A percentile compares a stretch with the other conserved stretches of the same genome.
These are phyloP conservation scores for Ophiostoma perfectum DNA, from an alignment of 2,329 filamentous ascomycete genomes.

Conservation along the genomic window DNA sequence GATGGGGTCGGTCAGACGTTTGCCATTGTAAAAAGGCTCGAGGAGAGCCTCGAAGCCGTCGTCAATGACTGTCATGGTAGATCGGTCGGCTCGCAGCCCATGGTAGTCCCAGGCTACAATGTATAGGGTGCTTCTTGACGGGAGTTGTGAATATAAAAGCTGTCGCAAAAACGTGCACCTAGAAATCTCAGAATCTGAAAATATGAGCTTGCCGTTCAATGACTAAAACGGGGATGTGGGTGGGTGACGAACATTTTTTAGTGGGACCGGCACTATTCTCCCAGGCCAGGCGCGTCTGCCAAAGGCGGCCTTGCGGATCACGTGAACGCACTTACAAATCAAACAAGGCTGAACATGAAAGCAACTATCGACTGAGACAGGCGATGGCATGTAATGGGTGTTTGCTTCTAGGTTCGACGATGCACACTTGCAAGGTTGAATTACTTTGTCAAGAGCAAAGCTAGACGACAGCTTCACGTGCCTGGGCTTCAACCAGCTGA, in stretches of 20 bases:
- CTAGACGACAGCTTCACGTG: too few species aligned
- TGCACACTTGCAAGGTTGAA: too few species aligned
- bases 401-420: too few species aligned
- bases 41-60: constrained; percentile 62
- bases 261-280: background rate
- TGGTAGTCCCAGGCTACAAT: constrained; percentile 16
- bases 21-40: constrained; percentile 63
- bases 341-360: too few species aligned
- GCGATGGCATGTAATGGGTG: too few species aligned
- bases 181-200: constrained; percentile 6
- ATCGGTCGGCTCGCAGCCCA: constrained; percentile 12
- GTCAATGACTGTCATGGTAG: constrained; percentile 49
- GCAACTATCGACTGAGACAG: too few species aligned
- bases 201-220: constrained; percentile 4
- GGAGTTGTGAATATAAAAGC: background rate
- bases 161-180: constrained; percentile 4
- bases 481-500: too few species aligned
- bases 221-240: background rate
- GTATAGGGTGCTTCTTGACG: background rate
- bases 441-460: too few species aligned
- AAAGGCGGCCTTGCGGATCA: background rate
- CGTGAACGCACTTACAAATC: background rate
- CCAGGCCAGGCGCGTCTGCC: background rate
- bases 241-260: constrained; percentile 14
- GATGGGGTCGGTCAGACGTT: constrained; percentile 60